Evolutionary conservation across 1,139 yeast species (phyloP), one percentile per base, ranked within the genome.

Genomic region (Saccharomyces uvarum): DNA sequence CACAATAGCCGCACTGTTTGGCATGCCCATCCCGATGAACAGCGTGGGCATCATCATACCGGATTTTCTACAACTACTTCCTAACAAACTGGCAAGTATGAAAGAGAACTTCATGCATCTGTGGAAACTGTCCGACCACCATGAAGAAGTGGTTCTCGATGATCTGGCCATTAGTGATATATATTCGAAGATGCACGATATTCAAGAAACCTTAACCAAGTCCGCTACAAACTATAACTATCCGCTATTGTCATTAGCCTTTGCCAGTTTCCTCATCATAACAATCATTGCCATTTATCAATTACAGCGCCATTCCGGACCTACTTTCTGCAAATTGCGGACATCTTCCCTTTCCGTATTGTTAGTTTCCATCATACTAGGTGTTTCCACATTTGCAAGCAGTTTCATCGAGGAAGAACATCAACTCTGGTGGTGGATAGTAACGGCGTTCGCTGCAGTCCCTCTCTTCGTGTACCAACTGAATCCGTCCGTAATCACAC

Each of bases 321-420:
- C 26, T 5, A 5, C 29, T 4, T 54, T 61, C 44, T 49, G 60
- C 4, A 9, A 60, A 33, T 19, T 19, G 13, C 44, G 24, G 4
- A 16, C 7, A 4, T 38, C 44, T 16, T 19, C 44, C 24, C 13
- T 38, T 1, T 38, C 44, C 19, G 51, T 59, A 26, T 28, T 64
- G 26, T 29, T 60, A 28, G 52, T 68, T 21, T 67, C 74, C 1
- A 48, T 69, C 16, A 48, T 75, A 1, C 52, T 69, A 51, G 63
- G 75, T 60, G 2, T 81, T 24, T 74, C 82, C 8, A 58, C 86
- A 68, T 88, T 89, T 74, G 97, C 96, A 0, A 88, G 97, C 42
- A 88, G 97, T 27, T 76, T 90, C 59, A 87, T 93, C n/a, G 99
- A 93, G 64, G 99, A 93, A 68, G 99, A 93, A 65, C 96, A 93